phyloP scores from a whole-genome alignment of 805 yeast genomes.

The Ogataea ganodermae region DNA sequence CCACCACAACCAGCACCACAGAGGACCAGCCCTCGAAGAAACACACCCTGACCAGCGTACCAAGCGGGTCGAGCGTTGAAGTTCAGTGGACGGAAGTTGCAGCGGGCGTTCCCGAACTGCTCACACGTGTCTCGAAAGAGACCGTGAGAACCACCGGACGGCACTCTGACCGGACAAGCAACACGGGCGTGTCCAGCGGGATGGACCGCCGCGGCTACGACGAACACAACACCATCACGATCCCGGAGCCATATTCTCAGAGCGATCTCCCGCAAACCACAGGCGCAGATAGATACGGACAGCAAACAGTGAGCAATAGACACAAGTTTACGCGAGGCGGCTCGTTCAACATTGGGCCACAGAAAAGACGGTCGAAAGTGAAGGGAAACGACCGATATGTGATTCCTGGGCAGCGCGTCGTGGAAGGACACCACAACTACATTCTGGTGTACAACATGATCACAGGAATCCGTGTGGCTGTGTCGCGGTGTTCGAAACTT shows the following conservation, averaged over 20 bases:
- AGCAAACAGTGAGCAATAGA: slow-evolving; percentile 14
- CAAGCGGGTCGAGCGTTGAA: background rate
- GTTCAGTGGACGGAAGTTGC: background rate
- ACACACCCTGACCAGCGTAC: slow-evolving; percentile 1
- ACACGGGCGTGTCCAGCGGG: slow-evolving; percentile 22
- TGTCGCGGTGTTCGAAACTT: slow-evolving; percentile 85
- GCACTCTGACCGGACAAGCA: slow-evolving; percentile 13
- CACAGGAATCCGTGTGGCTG: slow-evolving; percentile 95
- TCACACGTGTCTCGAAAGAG: slow-evolving; percentile 12
- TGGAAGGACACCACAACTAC: slow-evolving; percentile 90
- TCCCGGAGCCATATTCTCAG: slow-evolving; percentile 32
- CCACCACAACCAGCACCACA: background rate
- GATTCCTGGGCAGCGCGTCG: slow-evolving; percentile 34
- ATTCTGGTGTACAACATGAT: slow-evolving; percentile 96
- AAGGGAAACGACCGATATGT: slow-evolving; percentile 33
- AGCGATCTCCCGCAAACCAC: slow-evolving; percentile 15
- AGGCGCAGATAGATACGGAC: slow-evolving; percentile 25
- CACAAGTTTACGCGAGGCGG: slow-evolving; percentile 24
- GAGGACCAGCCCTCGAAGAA: background rate
- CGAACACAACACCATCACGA: slow-evolving; percentile 30
- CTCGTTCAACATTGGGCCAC: slow-evolving; percentile 25
- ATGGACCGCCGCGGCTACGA: slow-evolving; percentile 30
- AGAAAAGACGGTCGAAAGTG: slow-evolving; percentile 25
- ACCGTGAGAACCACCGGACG: slow-evolving; percentile 17
- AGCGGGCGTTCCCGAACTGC: slow-evolving; percentile 3